A percentile compares a stretch with the other conserved stretches of the same genome.
Conservation (phyloP, 1,284 basidiomycete species). For the Golubevia pallescens region DNA sequence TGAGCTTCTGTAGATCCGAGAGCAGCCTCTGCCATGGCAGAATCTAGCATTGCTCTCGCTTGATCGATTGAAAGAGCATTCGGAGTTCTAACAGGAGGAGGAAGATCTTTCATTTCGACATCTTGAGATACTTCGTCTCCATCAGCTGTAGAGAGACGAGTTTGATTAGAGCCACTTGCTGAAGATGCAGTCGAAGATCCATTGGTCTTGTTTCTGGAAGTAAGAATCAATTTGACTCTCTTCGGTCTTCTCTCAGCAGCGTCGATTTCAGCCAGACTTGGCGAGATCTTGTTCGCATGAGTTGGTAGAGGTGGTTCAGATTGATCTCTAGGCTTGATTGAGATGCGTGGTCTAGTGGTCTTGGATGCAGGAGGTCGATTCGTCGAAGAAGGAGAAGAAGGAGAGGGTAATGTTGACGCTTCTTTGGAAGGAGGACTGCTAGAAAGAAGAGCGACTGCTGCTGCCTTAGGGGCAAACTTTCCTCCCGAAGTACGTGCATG, state of each 20-base stretch:
- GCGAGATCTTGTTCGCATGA: background rate
- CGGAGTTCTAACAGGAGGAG: no score
- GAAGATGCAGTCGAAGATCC: no score
- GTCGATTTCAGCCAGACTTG: constrained; percentile 7
- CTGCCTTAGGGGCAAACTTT: constrained; percentile 16
- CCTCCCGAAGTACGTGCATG: constrained; percentile 19
- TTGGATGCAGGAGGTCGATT: background rate
- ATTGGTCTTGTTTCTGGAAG: background rate
- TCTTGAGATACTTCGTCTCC: no score
- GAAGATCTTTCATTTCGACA: no score
- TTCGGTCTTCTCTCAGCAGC: constrained; percentile 5
- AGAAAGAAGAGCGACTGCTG: constrained; percentile 3
- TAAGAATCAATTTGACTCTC: constrained; percentile 8
- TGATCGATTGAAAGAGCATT: constrained; percentile 11
- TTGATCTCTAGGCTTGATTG: background rate
- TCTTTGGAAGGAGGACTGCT: constrained; percentile 1
- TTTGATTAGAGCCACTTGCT: no score
- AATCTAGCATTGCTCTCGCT: constrained; percentile 11
- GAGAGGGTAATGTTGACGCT: no score
- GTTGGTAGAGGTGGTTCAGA: background rate
- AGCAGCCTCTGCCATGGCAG: constrained; percentile 10
- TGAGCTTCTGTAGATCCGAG: no score
- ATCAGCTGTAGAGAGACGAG: no score
- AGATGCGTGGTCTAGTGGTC: background rate
- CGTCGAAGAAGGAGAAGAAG: background rate